Conservation (phyloP, 129 eudicot genomes). For the Flaveria bidentis region DNA sequence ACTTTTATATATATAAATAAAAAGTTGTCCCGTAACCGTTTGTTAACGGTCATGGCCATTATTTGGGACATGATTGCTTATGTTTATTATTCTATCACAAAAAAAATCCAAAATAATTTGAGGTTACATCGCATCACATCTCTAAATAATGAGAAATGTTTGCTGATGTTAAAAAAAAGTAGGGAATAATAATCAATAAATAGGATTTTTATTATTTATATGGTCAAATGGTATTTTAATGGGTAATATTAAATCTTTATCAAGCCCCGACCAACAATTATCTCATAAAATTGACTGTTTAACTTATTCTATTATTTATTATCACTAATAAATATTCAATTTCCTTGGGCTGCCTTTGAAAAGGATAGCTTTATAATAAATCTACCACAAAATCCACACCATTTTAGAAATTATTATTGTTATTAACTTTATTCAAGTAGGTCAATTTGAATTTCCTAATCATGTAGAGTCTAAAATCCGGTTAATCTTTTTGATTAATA, state of each 20-base stretch:
- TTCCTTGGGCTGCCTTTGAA: conserved; percentile 4
- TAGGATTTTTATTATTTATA: not conserved
- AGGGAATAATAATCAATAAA: not conserved
- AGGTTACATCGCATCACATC: too few relatives aligned
- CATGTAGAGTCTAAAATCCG: not conserved
- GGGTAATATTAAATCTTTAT: conserved; percentile 2
- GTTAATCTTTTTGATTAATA: not conserved
- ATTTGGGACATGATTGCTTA: too few relatives aligned
- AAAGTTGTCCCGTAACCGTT: too few relatives aligned
- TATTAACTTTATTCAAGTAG: not conserved
- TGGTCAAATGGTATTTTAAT: conserved; percentile 2
- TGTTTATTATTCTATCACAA: too few relatives aligned
- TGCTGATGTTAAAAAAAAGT: too few relatives aligned
- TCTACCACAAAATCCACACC: conserved; percentile 16
- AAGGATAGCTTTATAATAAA: not conserved
- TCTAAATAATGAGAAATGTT: too few relatives aligned
- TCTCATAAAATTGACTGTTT: not conserved
- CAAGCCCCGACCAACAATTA: not conserved
- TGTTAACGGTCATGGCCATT: too few relatives aligned
- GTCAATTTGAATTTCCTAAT: not conserved
- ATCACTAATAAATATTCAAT: conserved; percentile 11
- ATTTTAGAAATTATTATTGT: not conserved
- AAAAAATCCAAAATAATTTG: too few relatives aligned
- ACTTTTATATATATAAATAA: too few relatives aligned
- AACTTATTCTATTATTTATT: not conserved